phyloP scores from a whole-genome alignment of 2,329 filamentous ascomycete genomes.

The Ceratocystis huliohia region DNA sequence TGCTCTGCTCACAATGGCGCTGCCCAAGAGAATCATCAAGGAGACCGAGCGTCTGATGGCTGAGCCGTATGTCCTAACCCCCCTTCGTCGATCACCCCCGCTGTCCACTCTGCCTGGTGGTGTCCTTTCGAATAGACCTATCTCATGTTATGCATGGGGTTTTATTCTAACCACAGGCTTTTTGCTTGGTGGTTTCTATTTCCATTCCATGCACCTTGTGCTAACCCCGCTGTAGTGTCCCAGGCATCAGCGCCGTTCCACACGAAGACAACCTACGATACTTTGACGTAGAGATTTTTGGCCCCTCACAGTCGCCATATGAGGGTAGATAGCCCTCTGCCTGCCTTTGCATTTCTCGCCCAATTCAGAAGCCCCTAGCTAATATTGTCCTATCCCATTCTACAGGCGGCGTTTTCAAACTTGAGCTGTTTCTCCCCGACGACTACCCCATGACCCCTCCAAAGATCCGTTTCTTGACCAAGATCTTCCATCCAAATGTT shows the following conservation, averaged over 20 bases:
- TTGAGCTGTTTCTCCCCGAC: slow-evolving; percentile 93
- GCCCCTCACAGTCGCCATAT: slow-evolving; percentile 83
- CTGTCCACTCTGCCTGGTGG: background rate
- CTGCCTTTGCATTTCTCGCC: background rate
- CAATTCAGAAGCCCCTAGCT: background rate
- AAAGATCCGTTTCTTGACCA: slow-evolving; percentile 95
- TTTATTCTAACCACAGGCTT: background rate
- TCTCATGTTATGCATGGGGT: background rate
- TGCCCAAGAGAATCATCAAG: slow-evolving; percentile 96
- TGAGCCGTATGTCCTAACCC: slow-evolving; percentile 61
- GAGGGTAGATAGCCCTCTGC: slow-evolving; percentile 50
- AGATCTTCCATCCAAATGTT: slow-evolving; percentile 98
- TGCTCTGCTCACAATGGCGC: slow-evolving; percentile 40
- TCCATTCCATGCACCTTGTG: background rate
- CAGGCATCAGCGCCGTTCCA: slow-evolving; percentile 87
- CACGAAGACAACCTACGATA: slow-evolving; percentile 97
- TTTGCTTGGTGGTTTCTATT: background rate
- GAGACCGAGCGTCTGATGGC: slow-evolving; percentile 96
- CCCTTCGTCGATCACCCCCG: background rate
- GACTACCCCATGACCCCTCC: slow-evolving; percentile 99
- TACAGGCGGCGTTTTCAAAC: slow-evolving; percentile 73
- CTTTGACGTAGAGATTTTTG: slow-evolving; percentile 95
- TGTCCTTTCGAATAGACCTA: slow-evolving; percentile 5
- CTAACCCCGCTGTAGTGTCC: slow-evolving; percentile 48
- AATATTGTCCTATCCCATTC: background rate